phyloP scores from a whole-genome alignment of 1,284 basidiomycete genomes.

The Salmacisia buchloeana region DNA sequence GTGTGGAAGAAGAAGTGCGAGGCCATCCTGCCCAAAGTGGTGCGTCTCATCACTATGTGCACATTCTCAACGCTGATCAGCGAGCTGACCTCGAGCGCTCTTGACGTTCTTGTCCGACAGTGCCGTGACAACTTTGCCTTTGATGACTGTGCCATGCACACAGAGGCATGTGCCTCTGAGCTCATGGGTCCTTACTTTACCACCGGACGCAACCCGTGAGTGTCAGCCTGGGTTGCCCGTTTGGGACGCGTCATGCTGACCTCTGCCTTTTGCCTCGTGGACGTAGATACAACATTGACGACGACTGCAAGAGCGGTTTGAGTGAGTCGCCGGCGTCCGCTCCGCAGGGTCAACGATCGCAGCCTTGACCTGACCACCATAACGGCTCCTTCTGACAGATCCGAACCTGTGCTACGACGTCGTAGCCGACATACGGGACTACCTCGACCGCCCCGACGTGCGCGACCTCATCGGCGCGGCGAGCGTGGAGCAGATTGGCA shows the following conservation, averaged over 20 bases:
- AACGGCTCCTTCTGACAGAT: background rate
- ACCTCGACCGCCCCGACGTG: conserved; percentile 40
- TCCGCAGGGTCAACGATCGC: background rate
- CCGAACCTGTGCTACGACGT: conserved; percentile 36
- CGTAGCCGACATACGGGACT: conserved; percentile 32
- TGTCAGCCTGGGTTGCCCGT: background rate
- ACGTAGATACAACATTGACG: conserved; percentile 34
- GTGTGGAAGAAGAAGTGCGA: conserved; percentile 13
- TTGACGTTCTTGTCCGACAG: no score
- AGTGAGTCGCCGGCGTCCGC: background rate
- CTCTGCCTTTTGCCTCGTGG: background rate
- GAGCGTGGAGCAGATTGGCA: conserved; percentile 25
- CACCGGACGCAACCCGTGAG: conserved; percentile 24
- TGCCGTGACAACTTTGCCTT: conserved; percentile 2
- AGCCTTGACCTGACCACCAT: background rate
- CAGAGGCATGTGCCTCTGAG: background rate
- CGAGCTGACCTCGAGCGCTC: background rate
- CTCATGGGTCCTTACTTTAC: background rate
- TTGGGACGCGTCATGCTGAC: background rate
- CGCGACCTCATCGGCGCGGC: conserved; percentile 31
- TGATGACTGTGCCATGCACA: background rate
- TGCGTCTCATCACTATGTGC: conserved; percentile 1
- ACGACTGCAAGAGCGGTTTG: conserved; percentile 32
- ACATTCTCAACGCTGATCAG: background rate
- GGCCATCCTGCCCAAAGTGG: conserved; percentile 6